Evolutionary conservation across 805 yeast species (phyloP).

Genomic region (Martiniozyma abietophila): DNA sequence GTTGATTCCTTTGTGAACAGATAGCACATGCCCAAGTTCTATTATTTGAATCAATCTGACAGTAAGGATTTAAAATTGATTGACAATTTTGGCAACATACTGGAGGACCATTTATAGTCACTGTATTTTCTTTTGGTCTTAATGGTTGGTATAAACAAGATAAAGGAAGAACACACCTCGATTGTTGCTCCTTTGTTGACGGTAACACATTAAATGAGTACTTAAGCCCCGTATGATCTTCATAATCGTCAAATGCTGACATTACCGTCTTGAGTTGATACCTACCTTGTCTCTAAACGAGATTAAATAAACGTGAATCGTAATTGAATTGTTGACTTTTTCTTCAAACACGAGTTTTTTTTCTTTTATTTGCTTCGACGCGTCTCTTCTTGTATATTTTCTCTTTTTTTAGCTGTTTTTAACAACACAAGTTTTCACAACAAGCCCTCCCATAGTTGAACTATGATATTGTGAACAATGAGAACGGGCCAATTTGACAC

Average conservation of each 20-base stretch:
- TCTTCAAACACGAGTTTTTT: no score
- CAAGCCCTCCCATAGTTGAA: no score
- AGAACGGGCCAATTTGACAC: no score
- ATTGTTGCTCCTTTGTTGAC: conserved; percentile 41
- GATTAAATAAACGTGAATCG: no score
- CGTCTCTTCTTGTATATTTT: no score
- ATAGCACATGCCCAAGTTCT: conserved; percentile 47
- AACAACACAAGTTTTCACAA: no score
- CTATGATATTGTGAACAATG: no score
- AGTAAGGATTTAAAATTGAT: conserved; percentile 45
- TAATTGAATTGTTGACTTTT: no score
- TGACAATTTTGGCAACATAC: conserved; percentile 47
- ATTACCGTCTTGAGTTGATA: no score
- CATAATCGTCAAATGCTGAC: conserved; percentile 48
- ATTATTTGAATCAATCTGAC: conserved; percentile 25
- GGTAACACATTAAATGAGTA: conserved; percentile 66
- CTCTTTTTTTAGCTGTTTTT: no score
- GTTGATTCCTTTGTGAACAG: conserved; percentile 39
- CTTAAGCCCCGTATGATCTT: conserved; percentile 67
- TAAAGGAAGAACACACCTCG: conserved; percentile 43
- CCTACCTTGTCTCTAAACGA: no score
- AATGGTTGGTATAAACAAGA: conserved; percentile 54
- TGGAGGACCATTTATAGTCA: conserved; percentile 31
- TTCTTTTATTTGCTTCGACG: no score
- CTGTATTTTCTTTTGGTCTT: conserved; percentile 34